Percentiles rank a stretch among this genome's conserved stretches.
Evolutionary conservation across 257 asterid genomes (phyloP).

Genomic region (Primulina eburnea): DNA sequence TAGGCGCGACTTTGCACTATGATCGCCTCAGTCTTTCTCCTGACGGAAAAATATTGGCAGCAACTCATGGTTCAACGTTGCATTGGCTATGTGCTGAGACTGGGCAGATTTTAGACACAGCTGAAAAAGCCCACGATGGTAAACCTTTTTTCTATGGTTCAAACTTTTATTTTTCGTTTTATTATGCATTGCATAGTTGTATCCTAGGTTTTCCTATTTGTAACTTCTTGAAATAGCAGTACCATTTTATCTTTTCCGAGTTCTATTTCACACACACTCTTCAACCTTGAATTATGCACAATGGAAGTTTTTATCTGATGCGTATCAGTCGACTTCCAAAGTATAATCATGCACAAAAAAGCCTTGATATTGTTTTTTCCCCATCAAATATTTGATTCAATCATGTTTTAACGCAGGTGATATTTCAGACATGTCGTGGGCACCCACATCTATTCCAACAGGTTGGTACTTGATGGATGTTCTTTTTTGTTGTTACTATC

Average conservation of each 20-base stretch:
- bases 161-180: background rate
- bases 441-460: constrained; percentile 56
- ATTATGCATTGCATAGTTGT: background rate
- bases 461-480: constrained; percentile 35
- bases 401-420: constrained; percentile 56
- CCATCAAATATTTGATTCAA: constrained; percentile 23
- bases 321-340: background rate
- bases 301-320: background rate
- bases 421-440: constrained; percentile 80
- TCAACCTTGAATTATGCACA: too few relatives aligned
- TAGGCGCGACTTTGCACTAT: constrained; percentile 71
- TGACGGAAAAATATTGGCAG: constrained; percentile 82
- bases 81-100: constrained; percentile 52
- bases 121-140: constrained; percentile 98
- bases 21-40: constrained; percentile 88
- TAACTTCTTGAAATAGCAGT: background rate
- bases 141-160: constrained; percentile 25
- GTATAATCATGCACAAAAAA: constrained; percentile 10
- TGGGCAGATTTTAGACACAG: constrained; percentile 86
- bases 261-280: background rate
- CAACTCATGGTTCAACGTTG: constrained; percentile 81
- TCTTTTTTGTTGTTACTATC: background rate
- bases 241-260: too few relatives aligned
- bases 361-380: constrained; percentile 4
- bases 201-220: background rate